Percentiles rank a stretch among this genome's conserved stretches.
phyloP scores from a whole-genome alignment of 2,329 filamentous ascomycete genomes.

The Trichoderma afroharzianum region DNA sequence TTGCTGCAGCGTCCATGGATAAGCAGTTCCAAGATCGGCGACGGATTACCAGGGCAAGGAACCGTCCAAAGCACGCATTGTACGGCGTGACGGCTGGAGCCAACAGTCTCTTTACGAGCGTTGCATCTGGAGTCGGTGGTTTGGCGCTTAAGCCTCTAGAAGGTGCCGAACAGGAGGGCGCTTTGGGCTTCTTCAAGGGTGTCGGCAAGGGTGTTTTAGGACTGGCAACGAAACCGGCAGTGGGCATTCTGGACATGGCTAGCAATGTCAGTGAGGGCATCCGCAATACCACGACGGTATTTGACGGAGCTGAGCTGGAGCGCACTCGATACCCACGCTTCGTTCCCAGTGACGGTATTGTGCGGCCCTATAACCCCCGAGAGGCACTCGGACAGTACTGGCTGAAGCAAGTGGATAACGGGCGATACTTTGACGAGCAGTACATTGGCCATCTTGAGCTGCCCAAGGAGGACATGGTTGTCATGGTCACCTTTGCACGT shows the following conservation, averaged over 20 bases:
- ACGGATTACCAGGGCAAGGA: conserved; percentile 87
- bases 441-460: conserved; percentile 97
- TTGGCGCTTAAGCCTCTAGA: conserved; percentile 91
- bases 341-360: conserved; percentile 87
- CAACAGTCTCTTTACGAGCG: conserved; percentile 87
- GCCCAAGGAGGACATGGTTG: conserved; percentile 79
- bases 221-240: conserved; percentile 93
- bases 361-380: conserved; percentile 88
- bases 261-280: conserved; percentile 97
- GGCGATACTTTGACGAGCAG: conserved; percentile 94
- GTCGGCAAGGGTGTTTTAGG: conserved; percentile 93
- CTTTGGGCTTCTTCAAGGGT: conserved; percentile 93
- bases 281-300: conserved; percentile 97
- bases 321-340: conserved; percentile 91
- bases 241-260: conserved; percentile 93
- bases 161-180: conserved; percentile 92
- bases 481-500: conserved; percentile 81
- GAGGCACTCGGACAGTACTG: conserved; percentile 97
- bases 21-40: conserved; percentile 98
- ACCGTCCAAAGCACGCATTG: conserved; percentile 92
- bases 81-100: conserved; percentile 95
- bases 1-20: conserved; percentile 91
- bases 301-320: conserved; percentile 90
- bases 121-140: conserved; percentile 91
- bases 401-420: conserved; percentile 97